These are phyloP conservation scores for Cladosporium sp. DNA, from an alignment of 2,329 filamentous ascomycete genomes.

Conservation along the genomic window DNA sequence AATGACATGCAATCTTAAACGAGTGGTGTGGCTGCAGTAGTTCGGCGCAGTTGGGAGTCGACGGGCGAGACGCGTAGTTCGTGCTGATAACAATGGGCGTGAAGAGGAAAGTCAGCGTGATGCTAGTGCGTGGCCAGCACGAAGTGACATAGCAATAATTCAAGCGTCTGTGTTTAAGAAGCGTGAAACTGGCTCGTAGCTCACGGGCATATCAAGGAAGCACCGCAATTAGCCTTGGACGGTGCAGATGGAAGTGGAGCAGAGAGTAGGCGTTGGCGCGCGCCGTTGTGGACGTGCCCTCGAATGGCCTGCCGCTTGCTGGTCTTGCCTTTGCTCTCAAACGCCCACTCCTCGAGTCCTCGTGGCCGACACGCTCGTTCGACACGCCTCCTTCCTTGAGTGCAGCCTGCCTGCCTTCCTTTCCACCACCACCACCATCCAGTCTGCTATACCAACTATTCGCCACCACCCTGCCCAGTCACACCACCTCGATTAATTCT, in stretches of 20 bases:
- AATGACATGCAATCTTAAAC: constrained; percentile 10
- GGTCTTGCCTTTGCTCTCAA: not conserved
- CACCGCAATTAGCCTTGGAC: not conserved
- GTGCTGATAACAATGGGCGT: not conserved
- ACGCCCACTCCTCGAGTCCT: constrained; percentile 4
- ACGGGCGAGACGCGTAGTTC: not conserved
- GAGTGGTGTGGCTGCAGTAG: constrained; percentile 8
- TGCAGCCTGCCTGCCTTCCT: not conserved
- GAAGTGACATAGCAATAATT: not conserved
- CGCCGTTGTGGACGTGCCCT: not conserved
- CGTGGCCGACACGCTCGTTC: constrained; percentile 13
- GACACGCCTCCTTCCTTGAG: not conserved
- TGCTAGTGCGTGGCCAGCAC: not conserved
- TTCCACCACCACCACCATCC: not conserved
- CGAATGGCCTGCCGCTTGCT: not conserved
- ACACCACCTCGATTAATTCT: not conserved
- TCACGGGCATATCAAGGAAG: not conserved
- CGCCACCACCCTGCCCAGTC: not conserved
- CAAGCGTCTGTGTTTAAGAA: not conserved
- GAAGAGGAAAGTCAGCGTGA: not conserved
- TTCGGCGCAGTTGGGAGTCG: not conserved
- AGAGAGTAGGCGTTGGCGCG: not conserved
- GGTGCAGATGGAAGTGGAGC: constrained; percentile 2
- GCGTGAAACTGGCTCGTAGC: not conserved
- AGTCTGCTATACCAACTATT: not conserved